Evolutionary conservation across 2,329 filamentous ascomycete genomes (phyloP).

Genomic region (Magnaporthales sp.): DNA sequence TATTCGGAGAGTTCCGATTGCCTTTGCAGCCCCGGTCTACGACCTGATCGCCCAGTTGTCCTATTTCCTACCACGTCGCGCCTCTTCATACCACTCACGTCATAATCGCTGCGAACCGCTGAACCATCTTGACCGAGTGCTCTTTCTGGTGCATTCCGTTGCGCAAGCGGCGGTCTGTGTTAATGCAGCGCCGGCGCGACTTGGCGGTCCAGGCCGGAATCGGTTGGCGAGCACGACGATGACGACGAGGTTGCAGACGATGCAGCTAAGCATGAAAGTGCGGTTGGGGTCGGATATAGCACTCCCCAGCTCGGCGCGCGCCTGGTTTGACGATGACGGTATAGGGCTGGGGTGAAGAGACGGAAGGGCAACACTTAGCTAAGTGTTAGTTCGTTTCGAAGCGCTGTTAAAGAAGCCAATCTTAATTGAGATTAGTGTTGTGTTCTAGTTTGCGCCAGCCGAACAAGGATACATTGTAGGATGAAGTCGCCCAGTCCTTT

Average conservation of each 20-base stretch:
- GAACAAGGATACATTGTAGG: background rate
- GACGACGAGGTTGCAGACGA: background rate
- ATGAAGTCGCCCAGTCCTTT: too few relatives aligned
- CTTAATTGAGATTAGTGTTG: too few relatives aligned
- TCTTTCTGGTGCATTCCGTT: background rate
- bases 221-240: background rate
- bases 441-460: background rate
- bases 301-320: too few relatives aligned
- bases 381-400: too few relatives aligned
- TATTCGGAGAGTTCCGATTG: too few relatives aligned
- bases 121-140: background rate
- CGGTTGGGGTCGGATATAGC: too few relatives aligned
- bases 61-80: background rate
- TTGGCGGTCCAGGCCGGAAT: background rate
- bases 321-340: too few relatives aligned
- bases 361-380: too few relatives aligned
- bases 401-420: too few relatives aligned
- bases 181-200: background rate
- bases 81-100: background rate
- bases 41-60: too few relatives aligned
- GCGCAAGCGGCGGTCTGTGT: background rate
- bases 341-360: too few relatives aligned
- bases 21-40: too few relatives aligned
- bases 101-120: background rate
- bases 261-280: background rate